Percentiles rank a stretch among this genome's conserved stretches.
Evolutionary conservation across 306 rosid genomes (phyloP).

Genomic region (Vicia villosa): DNA sequence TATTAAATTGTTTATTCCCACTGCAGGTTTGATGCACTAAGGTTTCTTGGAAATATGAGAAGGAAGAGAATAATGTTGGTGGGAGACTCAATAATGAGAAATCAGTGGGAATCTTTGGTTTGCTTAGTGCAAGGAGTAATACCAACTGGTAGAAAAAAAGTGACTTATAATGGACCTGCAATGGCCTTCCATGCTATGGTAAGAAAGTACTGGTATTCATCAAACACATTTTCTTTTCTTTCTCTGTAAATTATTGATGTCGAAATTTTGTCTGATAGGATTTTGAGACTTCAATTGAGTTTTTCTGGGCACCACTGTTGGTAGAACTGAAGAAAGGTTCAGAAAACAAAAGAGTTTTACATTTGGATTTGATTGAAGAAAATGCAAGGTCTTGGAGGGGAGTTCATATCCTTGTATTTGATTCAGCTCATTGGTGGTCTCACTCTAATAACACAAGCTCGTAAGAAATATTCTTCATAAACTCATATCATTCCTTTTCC

Average conservation of each 20-base stretch:
- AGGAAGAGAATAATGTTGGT: slow-evolving; percentile 88
- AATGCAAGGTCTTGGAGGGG: slow-evolving; percentile 88
- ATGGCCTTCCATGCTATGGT: slow-evolving; percentile 98
- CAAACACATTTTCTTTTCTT: slow-evolving; percentile 5
- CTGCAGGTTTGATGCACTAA: slow-evolving; percentile 84
- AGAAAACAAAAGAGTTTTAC: slow-evolving; percentile 65
- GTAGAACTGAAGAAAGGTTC: slow-evolving; percentile 70
- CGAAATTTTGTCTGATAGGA: slow-evolving; percentile 50
- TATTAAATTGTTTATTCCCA: slow-evolving; percentile 28
- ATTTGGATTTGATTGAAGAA: slow-evolving; percentile 81
- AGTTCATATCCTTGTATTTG: slow-evolving; percentile 79
- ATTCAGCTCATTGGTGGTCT: slow-evolving; percentile 98
- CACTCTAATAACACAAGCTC: slow-evolving; percentile 67
- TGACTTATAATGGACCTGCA: slow-evolving; percentile 75
- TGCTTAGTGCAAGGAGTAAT: slow-evolving; percentile 91
- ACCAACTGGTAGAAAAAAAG: slow-evolving; percentile 73
- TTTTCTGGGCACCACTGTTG: slow-evolving; percentile 81
- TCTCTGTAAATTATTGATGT: slow-evolving; percentile 10
- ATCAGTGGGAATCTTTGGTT: slow-evolving; percentile 97
- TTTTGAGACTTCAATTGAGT: slow-evolving; percentile 79
- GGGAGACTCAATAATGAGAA: slow-evolving; percentile 97
- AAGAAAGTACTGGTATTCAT: slow-evolving; percentile 4
- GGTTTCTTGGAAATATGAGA: slow-evolving; percentile 83
- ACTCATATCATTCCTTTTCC: slow-evolving; percentile 20
- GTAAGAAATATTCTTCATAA: slow-evolving; percentile 50